phyloP scores from a whole-genome alignment of 2,329 filamentous ascomycete species.

The Malbranchea zuffiana region DNA sequence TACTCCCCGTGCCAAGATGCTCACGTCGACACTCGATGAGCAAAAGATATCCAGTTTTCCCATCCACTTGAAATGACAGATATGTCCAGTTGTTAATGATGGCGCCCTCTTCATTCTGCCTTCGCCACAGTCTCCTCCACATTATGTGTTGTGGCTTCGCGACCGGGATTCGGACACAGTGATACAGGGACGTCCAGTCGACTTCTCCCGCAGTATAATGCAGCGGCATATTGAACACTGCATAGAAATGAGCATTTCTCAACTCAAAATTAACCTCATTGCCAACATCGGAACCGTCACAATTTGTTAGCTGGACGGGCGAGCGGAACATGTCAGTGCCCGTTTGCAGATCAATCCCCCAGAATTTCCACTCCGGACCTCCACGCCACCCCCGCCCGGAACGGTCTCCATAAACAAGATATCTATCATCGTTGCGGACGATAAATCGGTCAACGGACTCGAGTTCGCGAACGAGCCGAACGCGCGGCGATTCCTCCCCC shows the following conservation, averaged over 20 bases:
- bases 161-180: constrained; percentile 53
- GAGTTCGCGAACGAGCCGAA: no score
- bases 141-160: constrained; percentile 35
- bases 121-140: constrained; percentile 50
- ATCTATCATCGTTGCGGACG: constrained; percentile 49
- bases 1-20: constrained; percentile 48
- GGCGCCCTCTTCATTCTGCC: constrained; percentile 57
- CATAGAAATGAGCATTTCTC: constrained; percentile 55
- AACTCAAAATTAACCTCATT: constrained; percentile 62
- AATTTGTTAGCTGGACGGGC: constrained; percentile 43
- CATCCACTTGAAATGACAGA: constrained; percentile 51
- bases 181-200: constrained; percentile 58
- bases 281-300: constrained; percentile 55
- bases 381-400: constrained; percentile 44
- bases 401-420: constrained; percentile 57
- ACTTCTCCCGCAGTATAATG: constrained; percentile 53
- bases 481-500: no score
- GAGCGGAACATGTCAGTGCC: constrained; percentile 34
- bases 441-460: no score
- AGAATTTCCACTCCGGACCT: constrained; percentile 54
- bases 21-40: constrained; percentile 61
- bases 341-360: constrained; percentile 40
- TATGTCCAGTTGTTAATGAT: constrained; percentile 68
- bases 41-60: constrained; percentile 46
- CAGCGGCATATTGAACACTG: constrained; percentile 53